Percentiles rank a stretch among this genome's conserved stretches.
Evolutionary conservation across 2,329 filamentous ascomycete genomes (phyloP).

Genomic region (Aspergillus sp.): DNA sequence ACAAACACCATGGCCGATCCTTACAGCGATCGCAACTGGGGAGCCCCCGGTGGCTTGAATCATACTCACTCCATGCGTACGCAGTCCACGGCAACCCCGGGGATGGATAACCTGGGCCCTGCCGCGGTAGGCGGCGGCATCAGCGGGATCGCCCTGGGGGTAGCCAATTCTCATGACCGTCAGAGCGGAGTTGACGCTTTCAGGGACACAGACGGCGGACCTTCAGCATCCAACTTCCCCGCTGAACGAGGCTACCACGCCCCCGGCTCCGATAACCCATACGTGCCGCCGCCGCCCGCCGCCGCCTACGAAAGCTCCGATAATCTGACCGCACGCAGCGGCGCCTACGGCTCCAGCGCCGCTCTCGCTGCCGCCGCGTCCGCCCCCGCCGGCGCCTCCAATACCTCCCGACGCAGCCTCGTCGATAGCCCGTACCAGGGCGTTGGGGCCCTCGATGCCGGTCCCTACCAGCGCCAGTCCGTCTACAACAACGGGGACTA

Average conservation of each 20-base stretch:
- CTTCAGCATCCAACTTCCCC: constrained; percentile 22
- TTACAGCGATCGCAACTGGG: constrained; percentile 8
- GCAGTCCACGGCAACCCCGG: constrained; percentile 52
- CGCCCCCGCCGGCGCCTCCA: constrained; percentile 20
- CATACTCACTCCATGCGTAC: constrained; percentile 32
- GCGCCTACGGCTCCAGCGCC: constrained; percentile 38
- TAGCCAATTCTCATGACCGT: constrained; percentile 63
- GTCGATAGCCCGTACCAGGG: constrained; percentile 35
- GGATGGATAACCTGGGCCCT: constrained; percentile 65
- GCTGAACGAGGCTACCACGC: constrained; percentile 35
- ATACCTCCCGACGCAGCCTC: constrained; percentile 51
- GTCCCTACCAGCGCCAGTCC: constrained; percentile 64
- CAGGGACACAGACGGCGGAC: constrained; percentile 36
- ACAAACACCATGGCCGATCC: not conserved
- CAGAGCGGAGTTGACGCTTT: constrained; percentile 65
- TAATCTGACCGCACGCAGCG: constrained; percentile 31
- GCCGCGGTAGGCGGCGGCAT: constrained; percentile 62
- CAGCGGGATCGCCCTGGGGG: constrained; percentile 63
- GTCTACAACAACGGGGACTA: constrained; percentile 50
- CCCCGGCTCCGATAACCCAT: constrained; percentile 37
- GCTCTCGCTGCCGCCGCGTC: constrained; percentile 33
- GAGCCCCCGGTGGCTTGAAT: constrained; percentile 8
- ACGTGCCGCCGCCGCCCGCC: constrained; percentile 26
- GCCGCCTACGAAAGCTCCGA: constrained; percentile 19
- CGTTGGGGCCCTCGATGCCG: constrained; percentile 51